Evolutionary conservation across 441 rosid species (phyloP).

Genomic region (Pelargonium citronellum): DNA sequence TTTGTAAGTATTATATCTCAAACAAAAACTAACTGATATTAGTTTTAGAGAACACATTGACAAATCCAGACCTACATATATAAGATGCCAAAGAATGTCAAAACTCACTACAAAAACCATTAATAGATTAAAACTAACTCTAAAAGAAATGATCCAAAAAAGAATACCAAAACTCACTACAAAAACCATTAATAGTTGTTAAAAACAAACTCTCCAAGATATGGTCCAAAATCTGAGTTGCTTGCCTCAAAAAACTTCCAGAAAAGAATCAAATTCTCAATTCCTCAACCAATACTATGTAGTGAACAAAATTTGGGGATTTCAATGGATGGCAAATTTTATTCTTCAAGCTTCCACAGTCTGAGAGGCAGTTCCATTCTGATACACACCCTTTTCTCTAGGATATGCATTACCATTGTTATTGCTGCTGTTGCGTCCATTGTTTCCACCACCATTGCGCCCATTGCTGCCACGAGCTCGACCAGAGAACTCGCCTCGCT

Average conservation of each 20-base stretch:
- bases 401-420: not conserved
- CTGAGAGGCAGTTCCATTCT: slow-evolving; percentile 27
- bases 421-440: not conserved
- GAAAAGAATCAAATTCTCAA: not conserved
- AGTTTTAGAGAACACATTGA: no score
- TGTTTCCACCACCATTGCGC: slow-evolving; percentile 28
- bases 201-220: not conserved
- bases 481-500: slow-evolving; percentile 27
- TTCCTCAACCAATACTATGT: not conserved
- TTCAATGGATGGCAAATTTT: not conserved
- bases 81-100: no score
- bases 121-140: no score
- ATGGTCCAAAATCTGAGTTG: not conserved
- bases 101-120: no score
- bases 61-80: no score
- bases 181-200: no score
- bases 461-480: slow-evolving; percentile 21
- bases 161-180: no score
- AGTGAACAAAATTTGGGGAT: not conserved
- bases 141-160: not conserved
- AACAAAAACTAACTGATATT: no score
- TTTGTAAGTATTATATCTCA: no score
- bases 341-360: not conserved
- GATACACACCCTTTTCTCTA: slow-evolving; percentile 29
- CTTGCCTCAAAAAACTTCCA: not conserved